A percentile compares a stretch with the other conserved stretches of the same genome.
These are phyloP conservation scores for Kluyveromyces starmeri DNA, from an alignment of 805 yeast genomes.

Conservation along the genomic window DNA sequence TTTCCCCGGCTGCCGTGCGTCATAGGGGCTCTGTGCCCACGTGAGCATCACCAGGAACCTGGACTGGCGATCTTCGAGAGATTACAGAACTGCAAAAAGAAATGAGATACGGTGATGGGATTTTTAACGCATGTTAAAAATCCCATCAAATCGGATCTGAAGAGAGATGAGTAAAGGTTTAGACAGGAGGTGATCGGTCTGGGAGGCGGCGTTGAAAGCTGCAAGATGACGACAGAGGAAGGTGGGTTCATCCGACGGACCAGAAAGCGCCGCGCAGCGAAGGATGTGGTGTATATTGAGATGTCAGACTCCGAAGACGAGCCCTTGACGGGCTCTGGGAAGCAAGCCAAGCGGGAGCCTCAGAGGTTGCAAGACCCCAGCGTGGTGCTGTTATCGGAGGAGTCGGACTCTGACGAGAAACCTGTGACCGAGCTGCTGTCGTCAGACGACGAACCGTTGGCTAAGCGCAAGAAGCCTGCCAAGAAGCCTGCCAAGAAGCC, in stretches of 20 bases:
- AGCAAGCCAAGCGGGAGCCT: not conserved
- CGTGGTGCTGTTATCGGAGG: conserved; percentile 3
- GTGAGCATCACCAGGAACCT: no score
- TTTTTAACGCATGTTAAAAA: no score
- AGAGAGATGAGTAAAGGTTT: no score
- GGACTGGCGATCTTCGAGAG: no score
- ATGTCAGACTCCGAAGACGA: conserved; percentile 23
- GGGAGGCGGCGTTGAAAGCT: no score
- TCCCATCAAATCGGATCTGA: no score
- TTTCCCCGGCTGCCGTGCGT: no score
- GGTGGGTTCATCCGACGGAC: conserved; percentile 26
- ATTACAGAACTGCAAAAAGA: no score
- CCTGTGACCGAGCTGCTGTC: not conserved
- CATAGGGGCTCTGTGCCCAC: no score
- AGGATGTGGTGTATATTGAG: conserved; percentile 31
- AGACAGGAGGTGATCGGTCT: no score
- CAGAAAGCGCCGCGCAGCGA: conserved; percentile 20
- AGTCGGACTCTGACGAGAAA: conserved; percentile 4
- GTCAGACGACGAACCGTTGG: conserved; percentile 11
- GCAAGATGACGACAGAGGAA: conserved; percentile 14
- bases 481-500: conserved; percentile 10
- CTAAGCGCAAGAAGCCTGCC: conserved; percentile 15
- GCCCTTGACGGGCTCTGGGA: conserved; percentile 8
- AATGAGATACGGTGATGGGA: no score
- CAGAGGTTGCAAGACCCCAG: not conserved